Percentiles rank a stretch among this genome's conserved stretches.
Evolutionary conservation across 805 yeast species (phyloP).

Genomic region (Candida pini): DNA sequence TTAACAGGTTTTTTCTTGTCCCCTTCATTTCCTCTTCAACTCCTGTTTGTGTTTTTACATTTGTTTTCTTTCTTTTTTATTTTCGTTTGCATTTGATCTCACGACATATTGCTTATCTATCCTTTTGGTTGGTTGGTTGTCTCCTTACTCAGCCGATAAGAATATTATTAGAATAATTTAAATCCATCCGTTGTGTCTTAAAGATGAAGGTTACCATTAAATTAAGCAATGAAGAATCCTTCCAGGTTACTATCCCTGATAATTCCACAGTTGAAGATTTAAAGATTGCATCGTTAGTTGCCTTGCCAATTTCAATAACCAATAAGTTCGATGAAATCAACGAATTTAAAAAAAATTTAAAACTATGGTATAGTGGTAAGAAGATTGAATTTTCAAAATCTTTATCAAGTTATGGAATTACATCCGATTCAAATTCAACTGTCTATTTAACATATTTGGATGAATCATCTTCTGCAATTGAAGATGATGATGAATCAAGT

Average conservation of each 20-base stretch:
- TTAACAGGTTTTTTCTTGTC: no score
- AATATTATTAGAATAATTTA: slow-evolving; percentile 3
- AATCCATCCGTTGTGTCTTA: neutral
- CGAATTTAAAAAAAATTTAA: slow-evolving; percentile 12
- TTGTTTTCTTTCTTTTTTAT: no score
- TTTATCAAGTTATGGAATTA: slow-evolving; percentile 25
- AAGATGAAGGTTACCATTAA: slow-evolving; percentile 46
- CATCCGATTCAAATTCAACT: slow-evolving; percentile 20
- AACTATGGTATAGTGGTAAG: slow-evolving; percentile 30
- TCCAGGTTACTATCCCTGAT: slow-evolving; percentile 44
- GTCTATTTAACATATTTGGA: slow-evolving; percentile 26
- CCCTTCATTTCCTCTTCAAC: no score
- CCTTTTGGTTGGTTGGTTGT: no score
- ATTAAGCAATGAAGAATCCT: slow-evolving; percentile 26
- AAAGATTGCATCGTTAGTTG: slow-evolving; percentile 39
- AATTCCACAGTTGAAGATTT: slow-evolving; percentile 49
- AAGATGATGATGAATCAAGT: slow-evolving; percentile 10
- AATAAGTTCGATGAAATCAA: no score
- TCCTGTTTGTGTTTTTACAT: no score
- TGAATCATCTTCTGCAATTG: slow-evolving; percentile 16
- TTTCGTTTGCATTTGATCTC: no score
- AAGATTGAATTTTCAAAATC: slow-evolving; percentile 24
- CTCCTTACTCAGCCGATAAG: neutral
- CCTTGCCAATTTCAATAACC: slow-evolving; percentile 23
- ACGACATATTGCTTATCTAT: no score